Base-by-base conservation (phyloP, 2,329 filamentous ascomycete genomes). In the Fonsecaea nubica region DNA sequence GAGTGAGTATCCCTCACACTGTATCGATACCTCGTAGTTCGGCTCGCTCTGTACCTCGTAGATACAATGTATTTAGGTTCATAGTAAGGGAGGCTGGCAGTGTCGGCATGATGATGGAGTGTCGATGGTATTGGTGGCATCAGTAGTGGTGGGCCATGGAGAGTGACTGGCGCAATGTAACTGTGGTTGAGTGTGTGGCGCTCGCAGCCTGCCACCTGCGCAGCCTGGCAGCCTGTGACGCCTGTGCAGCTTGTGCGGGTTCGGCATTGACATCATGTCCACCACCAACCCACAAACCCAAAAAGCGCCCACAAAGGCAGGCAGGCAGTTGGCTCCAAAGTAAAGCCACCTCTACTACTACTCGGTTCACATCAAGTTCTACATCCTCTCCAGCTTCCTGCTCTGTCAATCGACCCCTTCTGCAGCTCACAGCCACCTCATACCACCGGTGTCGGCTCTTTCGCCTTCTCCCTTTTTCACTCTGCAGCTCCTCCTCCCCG, bases 171-270 rank as follows among this genome's bases (percentile, higher is more conserved):
- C 25, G 25, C 25, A 25, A 3, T 45, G n/a, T n/a, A 40, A 40
- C 40, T 45, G 40, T 9, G 40, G 40, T 45, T 18, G 45, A 25
- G 45, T 48, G 42, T 50, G 45, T 50, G 45, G 45, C 45, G 45
- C 45, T 50, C 25, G 45, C 45, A 25, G 45, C 45, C 25, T 10
- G 45, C 18, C 9, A 25, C 25, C 25, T 25, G 25, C 25, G 25
- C 25, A 25, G 25, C 25, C 25, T 25, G 25, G 25, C 25, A 25
- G 25, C 25, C 25, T 25, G 25, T 25, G 25, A 25, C 25, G 25
- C 25, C 25, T 25, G 25, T 25, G 25, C 25, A 25, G 25, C 25
- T 25, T 25, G 25, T 25, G 25, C 25, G 25, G 45, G 45, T 21
- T 25, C 18, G 18, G 45, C 18, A 18, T 50, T 50, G 45, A 50